Evolutionary conservation across 148 eudicot species (phyloP).

Genomic region (Hydrangea macrophylla): DNA sequence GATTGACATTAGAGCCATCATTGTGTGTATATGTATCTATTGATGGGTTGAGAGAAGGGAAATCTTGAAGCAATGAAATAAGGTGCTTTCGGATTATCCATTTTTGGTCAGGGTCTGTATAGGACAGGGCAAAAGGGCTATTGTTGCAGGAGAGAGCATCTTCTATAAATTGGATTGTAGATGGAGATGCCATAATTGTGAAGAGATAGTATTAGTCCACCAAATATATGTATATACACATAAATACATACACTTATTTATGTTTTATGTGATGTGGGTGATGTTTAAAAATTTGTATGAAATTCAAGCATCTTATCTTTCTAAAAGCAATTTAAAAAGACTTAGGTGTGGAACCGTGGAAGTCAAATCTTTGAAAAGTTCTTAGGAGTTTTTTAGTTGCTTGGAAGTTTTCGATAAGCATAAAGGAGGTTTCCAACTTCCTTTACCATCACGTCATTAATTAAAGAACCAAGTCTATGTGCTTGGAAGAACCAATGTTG

Average conservation of each 20-base stretch:
- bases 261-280: too few species aligned
- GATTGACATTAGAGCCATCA: constrained; percentile 38
- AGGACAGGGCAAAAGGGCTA: constrained; percentile 28
- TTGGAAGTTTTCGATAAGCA: not conserved
- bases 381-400: not conserved
- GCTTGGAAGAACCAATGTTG: too few species aligned
- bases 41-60: constrained; percentile 37
- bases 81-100: constrained; percentile 45
- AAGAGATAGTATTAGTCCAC: not conserved
- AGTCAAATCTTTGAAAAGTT: constrained; percentile 8
- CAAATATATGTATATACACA: not conserved
- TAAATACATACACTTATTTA: not conserved
- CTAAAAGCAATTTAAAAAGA: constrained; percentile 5
- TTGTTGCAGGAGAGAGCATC: constrained; percentile 31
- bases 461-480: not conserved
- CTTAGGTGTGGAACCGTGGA: not conserved
- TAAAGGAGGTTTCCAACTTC: not conserved
- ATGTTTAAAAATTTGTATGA: too few species aligned
- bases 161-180: constrained; percentile 36
- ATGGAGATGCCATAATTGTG: constrained; percentile 20
- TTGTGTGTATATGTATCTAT: constrained; percentile 27
- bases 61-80: constrained; percentile 29
- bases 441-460: not conserved
- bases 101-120: constrained; percentile 45
- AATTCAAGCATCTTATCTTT: not conserved